Base-by-base conservation (phyloP, 2,329 filamentous ascomycete genomes). In the Botrytis cinerea region DNA sequence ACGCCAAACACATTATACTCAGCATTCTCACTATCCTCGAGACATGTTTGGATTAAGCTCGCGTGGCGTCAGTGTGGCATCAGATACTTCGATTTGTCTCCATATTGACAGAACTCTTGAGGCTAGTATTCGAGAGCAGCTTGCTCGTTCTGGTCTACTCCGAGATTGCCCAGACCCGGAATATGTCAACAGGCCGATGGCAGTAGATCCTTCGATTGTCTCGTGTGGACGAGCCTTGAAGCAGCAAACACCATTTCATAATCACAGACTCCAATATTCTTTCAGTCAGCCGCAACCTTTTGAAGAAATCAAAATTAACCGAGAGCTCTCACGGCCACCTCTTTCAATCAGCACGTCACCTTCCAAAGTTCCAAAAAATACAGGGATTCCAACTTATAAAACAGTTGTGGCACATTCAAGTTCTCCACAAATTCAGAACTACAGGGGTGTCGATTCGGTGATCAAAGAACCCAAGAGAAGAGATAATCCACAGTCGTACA, bases 151-250 rank as follows among this genome's bases (percentile, higher is more conserved):
- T 14, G 70, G 70, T 43, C 60, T 72, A 28, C 70, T 72, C 28
- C 70, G 70, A 7, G 70, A 72, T 66, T 72, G 70, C 45, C 70
- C 70, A 5, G 70, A 72, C 38, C 71, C 71, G 14, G 64, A 73
- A 60, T 73, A 73, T 43, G 54, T 73, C 16, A 69, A 28, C 25
- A 69, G 28, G 25, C 64, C 71, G 28, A 67, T 69, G 48, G 32
- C 25, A 22, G 48, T 72, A 75, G 76, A 78, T 63, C 77, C 81
- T 72, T 78, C 79, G 35, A 40, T 77, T 25, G 64, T 73, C 22
- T 76, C 73, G 28, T 80, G 76, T 66, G 69, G 28, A 54, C 51
- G 51, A 54, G 45, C 46, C 61, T 28, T 72, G 51, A 68, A 54
- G 45, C 70, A 66, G 16, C 20, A 28, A 0, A 61, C 43, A 16